A percentile compares a stretch with the other conserved stretches of the same genome.
Evolutionary conservation across 352 stramenopile genomes (phyloP).

Genomic region (Phytophthora foliorum): DNA sequence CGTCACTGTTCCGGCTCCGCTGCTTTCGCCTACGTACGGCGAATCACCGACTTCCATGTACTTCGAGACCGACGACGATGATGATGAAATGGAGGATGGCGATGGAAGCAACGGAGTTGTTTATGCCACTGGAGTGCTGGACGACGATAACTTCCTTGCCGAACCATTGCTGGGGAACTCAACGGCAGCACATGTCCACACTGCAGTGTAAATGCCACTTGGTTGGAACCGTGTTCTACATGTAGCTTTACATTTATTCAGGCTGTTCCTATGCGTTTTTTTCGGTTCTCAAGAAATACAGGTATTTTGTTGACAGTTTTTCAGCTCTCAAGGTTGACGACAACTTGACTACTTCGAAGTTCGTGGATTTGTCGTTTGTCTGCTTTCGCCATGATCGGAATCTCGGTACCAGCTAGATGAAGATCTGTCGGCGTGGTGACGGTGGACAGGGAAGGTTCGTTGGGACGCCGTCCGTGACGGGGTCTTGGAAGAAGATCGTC

Average conservation of each 20-base stretch:
- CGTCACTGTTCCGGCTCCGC: slow-evolving; percentile 25
- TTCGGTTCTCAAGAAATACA: slow-evolving; percentile 20
- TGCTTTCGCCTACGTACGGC: slow-evolving; percentile 57
- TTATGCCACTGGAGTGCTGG: slow-evolving; percentile 38
- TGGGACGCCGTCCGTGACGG: slow-evolving; percentile 25
- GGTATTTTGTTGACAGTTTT: neutral
- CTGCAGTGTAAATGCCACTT: slow-evolving; percentile 16
- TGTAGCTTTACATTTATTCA: slow-evolving; percentile 9
- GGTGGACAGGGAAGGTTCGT: slow-evolving; percentile 36
- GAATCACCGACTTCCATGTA: slow-evolving; percentile 50
- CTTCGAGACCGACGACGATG: slow-evolving; percentile 61
- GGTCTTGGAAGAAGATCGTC: slow-evolving; percentile 40
- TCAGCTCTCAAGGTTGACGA: neutral
- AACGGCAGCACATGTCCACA: slow-evolving; percentile 17
- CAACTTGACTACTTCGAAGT: slow-evolving; percentile 12
- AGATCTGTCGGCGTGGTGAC: slow-evolving; percentile 37
- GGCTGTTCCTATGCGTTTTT: neutral
- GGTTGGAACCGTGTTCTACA: neutral
- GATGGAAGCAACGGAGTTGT: slow-evolving; percentile 16
- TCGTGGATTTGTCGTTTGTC: neutral
- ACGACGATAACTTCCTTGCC: slow-evolving; percentile 45
- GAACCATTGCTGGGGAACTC: slow-evolving; percentile 56
- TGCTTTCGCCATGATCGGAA: neutral
- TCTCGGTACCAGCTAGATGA: slow-evolving; percentile 18
- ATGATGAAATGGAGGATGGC: slow-evolving; percentile 35